Conservation (phyloP, 306 rosid species). For the Rubus idaeus region DNA sequence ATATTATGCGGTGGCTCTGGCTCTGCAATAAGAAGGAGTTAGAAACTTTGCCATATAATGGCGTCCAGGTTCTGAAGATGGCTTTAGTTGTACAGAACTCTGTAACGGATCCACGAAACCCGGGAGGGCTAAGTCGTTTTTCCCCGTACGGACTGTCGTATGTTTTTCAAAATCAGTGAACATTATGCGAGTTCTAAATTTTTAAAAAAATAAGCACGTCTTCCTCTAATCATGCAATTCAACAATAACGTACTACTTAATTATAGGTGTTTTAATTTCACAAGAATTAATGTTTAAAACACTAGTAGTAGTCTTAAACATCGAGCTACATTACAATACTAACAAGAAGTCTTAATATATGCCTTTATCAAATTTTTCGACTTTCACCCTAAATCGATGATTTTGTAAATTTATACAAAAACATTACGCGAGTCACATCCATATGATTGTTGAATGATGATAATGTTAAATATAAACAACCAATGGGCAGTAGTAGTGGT, state of each 20-base stretch:
- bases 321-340: neutral
- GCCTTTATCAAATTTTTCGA: neutral
- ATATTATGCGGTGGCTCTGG: neutral
- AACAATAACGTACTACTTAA: no score
- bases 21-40: neutral
- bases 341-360: neutral
- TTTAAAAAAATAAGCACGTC: no score
- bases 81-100: conserved; percentile 34
- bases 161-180: neutral
- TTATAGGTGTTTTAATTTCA: no score
- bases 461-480: neutral
- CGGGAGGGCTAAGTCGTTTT: conserved; percentile 6
- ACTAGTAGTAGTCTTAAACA: no score
- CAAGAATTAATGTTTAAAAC: no score
- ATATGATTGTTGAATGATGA: neutral
- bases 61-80: conserved; percentile 21
- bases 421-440: neutral
- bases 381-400: neutral
- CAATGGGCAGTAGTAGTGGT: neutral
- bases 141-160: conserved; percentile 31
- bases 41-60: neutral
- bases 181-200: no score
- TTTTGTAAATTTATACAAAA: neutral
- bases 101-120: conserved; percentile 33
- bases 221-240: no score